Evolutionary conservation across 1,139 yeast species (phyloP).

Genomic region (Candida pseudoviswanathii): DNA sequence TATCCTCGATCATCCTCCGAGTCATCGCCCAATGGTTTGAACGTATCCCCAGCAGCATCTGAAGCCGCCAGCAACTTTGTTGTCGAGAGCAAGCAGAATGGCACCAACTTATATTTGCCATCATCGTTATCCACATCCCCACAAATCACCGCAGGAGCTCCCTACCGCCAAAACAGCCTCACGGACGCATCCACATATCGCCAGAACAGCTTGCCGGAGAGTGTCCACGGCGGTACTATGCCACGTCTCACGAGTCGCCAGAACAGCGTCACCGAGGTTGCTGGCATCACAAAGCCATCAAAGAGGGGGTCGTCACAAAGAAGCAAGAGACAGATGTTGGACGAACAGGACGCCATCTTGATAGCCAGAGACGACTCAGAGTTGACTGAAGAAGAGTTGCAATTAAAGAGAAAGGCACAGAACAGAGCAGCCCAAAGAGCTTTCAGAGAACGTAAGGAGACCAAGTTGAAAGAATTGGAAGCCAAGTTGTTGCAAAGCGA

Average conservation of each 20-base stretch:
- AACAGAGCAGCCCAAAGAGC: constrained; percentile 92
- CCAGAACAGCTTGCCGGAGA: neutral
- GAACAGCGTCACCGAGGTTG: neutral
- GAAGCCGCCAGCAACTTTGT: constrained; percentile 12
- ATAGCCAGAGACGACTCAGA: constrained; percentile 44
- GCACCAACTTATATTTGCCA: neutral
- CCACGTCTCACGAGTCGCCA: constrained; percentile 1
- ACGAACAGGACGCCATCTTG: constrained; percentile 41
- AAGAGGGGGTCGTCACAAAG: constrained; percentile 5
- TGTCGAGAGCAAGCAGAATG: constrained; percentile 5
- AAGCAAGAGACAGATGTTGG: constrained; percentile 30
- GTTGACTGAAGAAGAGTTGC: constrained; percentile 51
- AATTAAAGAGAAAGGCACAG: constrained; percentile 69
- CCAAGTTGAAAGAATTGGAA: constrained; percentile 68
- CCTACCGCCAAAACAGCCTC: constrained; percentile 1
- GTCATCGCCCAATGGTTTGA: constrained; percentile 14
- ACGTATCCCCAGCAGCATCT: constrained; percentile 16
- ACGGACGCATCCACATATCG: neutral
- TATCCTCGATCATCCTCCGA: constrained; percentile 8
- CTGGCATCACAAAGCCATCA: constrained; percentile 2
- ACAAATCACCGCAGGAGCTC: neutral
- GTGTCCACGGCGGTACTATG: neutral
- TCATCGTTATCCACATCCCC: constrained; percentile 1
- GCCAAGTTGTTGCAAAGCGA: constrained; percentile 62
- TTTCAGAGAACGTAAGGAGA: constrained; percentile 82